Evolutionary conservation across 2,329 filamentous ascomycete species (phyloP).

Genomic region (Trichophyton schoenleinii): DNA sequence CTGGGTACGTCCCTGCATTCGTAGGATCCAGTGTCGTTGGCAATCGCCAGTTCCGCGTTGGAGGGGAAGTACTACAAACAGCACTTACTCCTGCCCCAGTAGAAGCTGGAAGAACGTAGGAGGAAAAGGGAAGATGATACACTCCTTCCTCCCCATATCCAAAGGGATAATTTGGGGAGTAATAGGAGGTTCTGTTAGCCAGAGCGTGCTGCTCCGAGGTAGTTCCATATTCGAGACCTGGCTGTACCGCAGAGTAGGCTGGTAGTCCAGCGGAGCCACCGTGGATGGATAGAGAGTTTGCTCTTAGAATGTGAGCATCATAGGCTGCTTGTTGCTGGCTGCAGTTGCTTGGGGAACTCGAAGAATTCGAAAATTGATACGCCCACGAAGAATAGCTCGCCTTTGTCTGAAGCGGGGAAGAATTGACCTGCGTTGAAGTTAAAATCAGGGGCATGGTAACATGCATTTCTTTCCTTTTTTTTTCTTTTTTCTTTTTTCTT

Average conservation of each 20-base stretch:
- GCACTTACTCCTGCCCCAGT: not conserved
- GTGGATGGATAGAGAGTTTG: slow-evolving; percentile 5
- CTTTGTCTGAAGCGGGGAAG: slow-evolving; percentile 20
- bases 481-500: no score
- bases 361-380: slow-evolving; percentile 17
- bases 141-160: not conserved
- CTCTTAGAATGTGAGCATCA: slow-evolving; percentile 4
- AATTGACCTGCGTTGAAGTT: slow-evolving; percentile 22
- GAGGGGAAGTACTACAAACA: not conserved
- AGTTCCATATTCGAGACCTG: slow-evolving; percentile 5
- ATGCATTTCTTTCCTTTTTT: no score
- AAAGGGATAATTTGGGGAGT: not conserved
- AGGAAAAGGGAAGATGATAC: not conserved
- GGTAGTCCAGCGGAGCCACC: slow-evolving; percentile 1
- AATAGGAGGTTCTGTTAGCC: not conserved
- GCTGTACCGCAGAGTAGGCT: slow-evolving; percentile 4
- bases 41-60: not conserved
- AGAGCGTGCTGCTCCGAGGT: not conserved
- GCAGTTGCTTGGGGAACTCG: slow-evolving; percentile 11
- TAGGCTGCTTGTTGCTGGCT: not conserved
- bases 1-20: not conserved
- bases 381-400: slow-evolving; percentile 17
- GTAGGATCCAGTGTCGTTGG: not conserved
- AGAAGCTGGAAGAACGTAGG: not conserved
- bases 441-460: not conserved